phyloP scores from a whole-genome alignment of 192 early-diverging fungal species.

The Mortierella claussenii region DNA sequence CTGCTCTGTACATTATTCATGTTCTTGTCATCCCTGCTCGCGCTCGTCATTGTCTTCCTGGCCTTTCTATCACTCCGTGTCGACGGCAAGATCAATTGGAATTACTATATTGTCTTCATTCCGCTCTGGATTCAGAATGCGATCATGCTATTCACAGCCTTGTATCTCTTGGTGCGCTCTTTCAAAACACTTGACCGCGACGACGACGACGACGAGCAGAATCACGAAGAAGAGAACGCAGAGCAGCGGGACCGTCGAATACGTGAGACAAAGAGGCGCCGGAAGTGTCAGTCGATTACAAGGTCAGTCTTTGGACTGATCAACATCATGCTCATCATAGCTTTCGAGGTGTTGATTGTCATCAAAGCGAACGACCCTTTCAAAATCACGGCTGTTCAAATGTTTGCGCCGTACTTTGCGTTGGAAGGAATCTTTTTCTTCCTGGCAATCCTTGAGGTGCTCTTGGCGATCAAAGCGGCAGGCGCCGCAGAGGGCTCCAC shows the following conservation, averaged over 20 bases:
- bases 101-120: conserved; percentile 77
- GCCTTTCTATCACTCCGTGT: conserved; percentile 80
- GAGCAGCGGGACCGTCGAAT: conserved; percentile 55
- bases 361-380: conserved; percentile 72
- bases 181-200: no score
- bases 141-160: conserved; percentile 48
- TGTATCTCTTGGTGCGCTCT: conserved; percentile 22
- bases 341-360: conserved; percentile 85
- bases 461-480: conserved; percentile 31
- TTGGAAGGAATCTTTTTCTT: conserved; percentile 78
- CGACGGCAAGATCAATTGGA: conserved; percentile 77
- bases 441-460: conserved; percentile 47
- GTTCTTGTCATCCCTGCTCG: conserved; percentile 57
- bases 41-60: conserved; percentile 83
- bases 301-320: conserved; percentile 56
- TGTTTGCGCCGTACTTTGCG: conserved; percentile 88
- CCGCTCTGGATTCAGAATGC: conserved; percentile 85
- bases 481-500: conserved; percentile 9
- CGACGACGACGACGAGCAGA: conserved; percentile 46
- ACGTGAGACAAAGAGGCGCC: conserved; percentile 27
- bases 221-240: conserved; percentile 59
- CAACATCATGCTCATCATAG: conserved; percentile 65
- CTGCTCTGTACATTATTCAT: conserved; percentile 69
- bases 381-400: conserved; percentile 66
- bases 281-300: conserved; percentile 20